These are phyloP conservation scores for Suillus clintonianus DNA, from an alignment of 768 basidiomycete species.

Conservation along the genomic window DNA sequence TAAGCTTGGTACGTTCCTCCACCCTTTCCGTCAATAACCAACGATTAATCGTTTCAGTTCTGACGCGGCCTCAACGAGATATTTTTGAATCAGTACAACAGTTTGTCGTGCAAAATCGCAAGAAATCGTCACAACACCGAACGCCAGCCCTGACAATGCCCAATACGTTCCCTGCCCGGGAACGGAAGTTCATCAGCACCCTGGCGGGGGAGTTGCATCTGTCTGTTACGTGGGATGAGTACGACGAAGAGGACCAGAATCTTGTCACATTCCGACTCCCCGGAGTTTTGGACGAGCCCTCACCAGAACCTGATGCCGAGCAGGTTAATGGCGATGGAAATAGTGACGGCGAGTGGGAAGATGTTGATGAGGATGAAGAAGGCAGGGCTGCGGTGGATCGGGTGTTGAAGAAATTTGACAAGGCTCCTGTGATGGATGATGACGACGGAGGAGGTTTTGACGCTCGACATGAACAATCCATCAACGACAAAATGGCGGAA, in stretches of 20 bases:
- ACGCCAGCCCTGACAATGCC: constrained; percentile 60
- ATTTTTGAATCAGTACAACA: constrained; percentile 79
- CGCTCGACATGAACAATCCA: constrained; percentile 66
- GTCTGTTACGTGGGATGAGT: constrained; percentile 89
- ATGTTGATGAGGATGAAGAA: constrained; percentile 64
- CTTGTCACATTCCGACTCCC: constrained; percentile 71
- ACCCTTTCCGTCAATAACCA: background rate
- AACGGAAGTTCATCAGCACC: constrained; percentile 75
- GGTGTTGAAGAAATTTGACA: constrained; percentile 85
- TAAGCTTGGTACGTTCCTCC: constrained; percentile 57
- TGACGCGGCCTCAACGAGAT: constrained; percentile 72
- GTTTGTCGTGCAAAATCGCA: constrained; percentile 61
- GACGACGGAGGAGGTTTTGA: constrained; percentile 79
- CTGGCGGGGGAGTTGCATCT: constrained; percentile 81
- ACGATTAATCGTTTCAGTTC: constrained; percentile 36
- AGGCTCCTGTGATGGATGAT: constrained; percentile 74
- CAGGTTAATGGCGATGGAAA: constrained; percentile 48
- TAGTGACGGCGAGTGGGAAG: constrained; percentile 52
- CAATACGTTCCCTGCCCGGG: constrained; percentile 79
- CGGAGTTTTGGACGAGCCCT: constrained; percentile 37
- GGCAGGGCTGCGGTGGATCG: constrained; percentile 72
- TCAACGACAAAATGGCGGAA: constrained; percentile 84
- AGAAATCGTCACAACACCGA: constrained; percentile 26
- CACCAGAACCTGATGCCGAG: constrained; percentile 31
- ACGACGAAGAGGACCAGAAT: constrained; percentile 79